phyloP scores from a whole-genome alignment of 352 stramenopile genomes.

The Pelagophyceae sp. region DNA sequence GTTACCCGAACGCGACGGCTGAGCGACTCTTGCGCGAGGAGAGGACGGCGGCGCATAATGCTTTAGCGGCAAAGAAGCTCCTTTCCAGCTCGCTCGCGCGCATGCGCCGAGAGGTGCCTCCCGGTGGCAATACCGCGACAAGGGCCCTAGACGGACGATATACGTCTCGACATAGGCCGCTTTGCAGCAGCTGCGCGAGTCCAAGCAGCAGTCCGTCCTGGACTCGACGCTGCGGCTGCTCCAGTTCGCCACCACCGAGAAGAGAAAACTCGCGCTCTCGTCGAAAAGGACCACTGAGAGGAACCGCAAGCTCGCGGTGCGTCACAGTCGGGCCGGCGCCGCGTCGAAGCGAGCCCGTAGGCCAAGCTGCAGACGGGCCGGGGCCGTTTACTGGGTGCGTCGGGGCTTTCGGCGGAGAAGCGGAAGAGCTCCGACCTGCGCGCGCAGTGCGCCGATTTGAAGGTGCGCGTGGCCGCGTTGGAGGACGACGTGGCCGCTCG shows the following conservation, averaged over 20 bases:
- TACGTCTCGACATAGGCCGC: too few relatives aligned
- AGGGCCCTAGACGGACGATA: too few relatives aligned
- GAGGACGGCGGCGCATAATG: too few relatives aligned
- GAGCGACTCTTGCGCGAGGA: too few relatives aligned
- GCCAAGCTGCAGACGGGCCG: neutral
- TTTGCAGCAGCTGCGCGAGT: neutral
- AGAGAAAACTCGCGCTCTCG: neutral
- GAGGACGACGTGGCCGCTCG: neutral
- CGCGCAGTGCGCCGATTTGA: neutral
- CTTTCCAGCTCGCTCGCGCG: neutral
- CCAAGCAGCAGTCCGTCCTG: neutral
- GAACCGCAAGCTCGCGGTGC: neutral
- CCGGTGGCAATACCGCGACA: too few relatives aligned
- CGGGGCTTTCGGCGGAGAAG: neutral
- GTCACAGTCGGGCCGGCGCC: neutral
- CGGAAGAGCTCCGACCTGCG: neutral
- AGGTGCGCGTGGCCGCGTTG: neutral
- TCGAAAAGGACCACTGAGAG: neutral
- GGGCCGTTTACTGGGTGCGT: neutral
- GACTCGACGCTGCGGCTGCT: neutral
- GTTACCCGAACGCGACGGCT: too few relatives aligned
- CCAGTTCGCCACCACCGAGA: neutral
- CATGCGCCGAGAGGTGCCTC: neutral
- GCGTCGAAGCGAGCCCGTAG: neutral
- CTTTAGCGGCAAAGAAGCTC: too few relatives aligned